Percentiles rank a stretch among this genome's conserved stretches.
Conservation (phyloP, 495 filamentous ascomycete species). For the Penicillium dipodomyicola region DNA sequence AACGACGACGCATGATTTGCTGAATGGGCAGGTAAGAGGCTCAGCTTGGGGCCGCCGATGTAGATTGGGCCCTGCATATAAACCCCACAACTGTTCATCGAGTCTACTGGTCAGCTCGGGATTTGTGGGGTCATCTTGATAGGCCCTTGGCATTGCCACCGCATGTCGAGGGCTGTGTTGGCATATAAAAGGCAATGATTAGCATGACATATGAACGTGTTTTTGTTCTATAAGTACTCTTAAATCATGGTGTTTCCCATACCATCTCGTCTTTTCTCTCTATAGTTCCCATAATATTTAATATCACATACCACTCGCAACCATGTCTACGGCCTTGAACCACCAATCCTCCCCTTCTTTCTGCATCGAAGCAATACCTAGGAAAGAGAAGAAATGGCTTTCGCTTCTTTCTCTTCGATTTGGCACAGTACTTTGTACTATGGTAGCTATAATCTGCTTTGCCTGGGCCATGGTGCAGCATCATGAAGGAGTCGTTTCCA, state of each 20-base stretch:
- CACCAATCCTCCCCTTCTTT: conserved; percentile 6
- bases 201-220: not conserved
- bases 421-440: conserved; percentile 8
- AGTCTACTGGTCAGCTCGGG: not conserved
- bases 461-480: conserved; percentile 19
- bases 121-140: conserved; percentile 3
- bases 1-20: not conserved
- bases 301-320: not conserved
- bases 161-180: conserved; percentile 15
- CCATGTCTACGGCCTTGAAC: conserved; percentile 6
- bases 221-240: not conserved
- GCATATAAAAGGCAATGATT: conserved; percentile 14
- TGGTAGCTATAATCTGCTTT: conserved; percentile 18
- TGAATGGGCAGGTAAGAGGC: not conserved
- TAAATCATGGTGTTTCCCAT: no score
- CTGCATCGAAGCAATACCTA: conserved; percentile 18
- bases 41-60: not conserved
- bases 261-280: not conserved
- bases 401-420: conserved; percentile 19
- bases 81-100: not conserved
- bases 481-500: conserved; percentile 10
- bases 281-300: not conserved
- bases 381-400: conserved; percentile 19
- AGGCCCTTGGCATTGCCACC: conserved; percentile 18
- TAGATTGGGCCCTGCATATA: not conserved